These are phyloP conservation scores for Eucalyptus dawsonii DNA, from an alignment of 345 rosid species.

Conservation along the genomic window DNA sequence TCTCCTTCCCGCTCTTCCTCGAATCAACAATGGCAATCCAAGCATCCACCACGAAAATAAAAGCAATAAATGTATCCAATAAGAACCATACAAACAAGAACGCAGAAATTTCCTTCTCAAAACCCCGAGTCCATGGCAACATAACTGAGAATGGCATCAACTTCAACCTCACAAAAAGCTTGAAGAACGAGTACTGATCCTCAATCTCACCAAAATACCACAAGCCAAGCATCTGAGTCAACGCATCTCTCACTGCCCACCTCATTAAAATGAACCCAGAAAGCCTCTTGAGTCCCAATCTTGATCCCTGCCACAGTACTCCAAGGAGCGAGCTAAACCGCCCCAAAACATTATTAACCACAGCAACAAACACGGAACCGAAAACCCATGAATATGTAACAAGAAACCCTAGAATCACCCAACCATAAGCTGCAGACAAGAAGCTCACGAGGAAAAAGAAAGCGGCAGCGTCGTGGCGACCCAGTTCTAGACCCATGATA, in stretches of 20 bases:
- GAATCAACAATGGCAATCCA: conserved; percentile 84
- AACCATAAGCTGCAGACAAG: conserved; percentile 81
- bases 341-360: conserved; percentile 54
- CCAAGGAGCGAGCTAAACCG: conserved; percentile 41
- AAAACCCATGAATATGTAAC: conserved; percentile 69
- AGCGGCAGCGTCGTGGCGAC: conserved; percentile 57
- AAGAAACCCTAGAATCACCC: conserved; percentile 86
- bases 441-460: conserved; percentile 63
- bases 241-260: conserved; percentile 89
- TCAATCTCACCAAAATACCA: conserved; percentile 87
- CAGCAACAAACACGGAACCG: conserved; percentile 62
- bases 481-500: conserved; percentile 58
- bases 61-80: conserved; percentile 53
- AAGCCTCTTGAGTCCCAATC: conserved; percentile 65
- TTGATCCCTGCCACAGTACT: conserved; percentile 62
- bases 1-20: conserved; percentile 76
- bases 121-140: conserved; percentile 80
- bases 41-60: conserved; percentile 66
- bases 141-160: conserved; percentile 83
- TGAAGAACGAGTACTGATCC: conserved; percentile 80
- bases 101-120: conserved; percentile 74
- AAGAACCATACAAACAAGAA: conserved; percentile 80
- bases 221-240: conserved; percentile 75
- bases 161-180: conserved; percentile 76
- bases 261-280: conserved; percentile 77